Evolutionary conservation across 352 stramenopile genomes (phyloP).

Genomic region (Nothophytophthora sp.): DNA sequence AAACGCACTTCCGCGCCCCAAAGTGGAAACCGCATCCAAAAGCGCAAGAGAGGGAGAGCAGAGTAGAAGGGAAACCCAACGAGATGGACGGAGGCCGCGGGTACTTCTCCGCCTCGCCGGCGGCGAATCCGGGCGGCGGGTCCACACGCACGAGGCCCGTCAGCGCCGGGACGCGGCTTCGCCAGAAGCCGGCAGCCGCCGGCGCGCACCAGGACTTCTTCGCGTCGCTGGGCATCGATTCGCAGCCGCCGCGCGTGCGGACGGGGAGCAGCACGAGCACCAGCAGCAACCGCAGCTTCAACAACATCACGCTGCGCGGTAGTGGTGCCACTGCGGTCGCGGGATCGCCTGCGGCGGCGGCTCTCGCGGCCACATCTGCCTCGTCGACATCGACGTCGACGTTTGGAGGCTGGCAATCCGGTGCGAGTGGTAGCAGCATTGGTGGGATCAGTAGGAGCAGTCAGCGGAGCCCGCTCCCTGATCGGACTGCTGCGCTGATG

Average conservation of each 20-base stretch:
- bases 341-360: too few species aligned
- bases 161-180: constrained; percentile 58
- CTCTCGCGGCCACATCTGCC: constrained; percentile 4
- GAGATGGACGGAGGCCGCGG: constrained; percentile 34
- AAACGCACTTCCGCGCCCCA: background rate
- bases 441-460: background rate
- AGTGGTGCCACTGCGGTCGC: background rate
- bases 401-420: constrained; percentile 1
- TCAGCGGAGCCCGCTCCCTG: background rate
- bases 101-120: constrained; percentile 20
- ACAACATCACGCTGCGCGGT: constrained; percentile 22
- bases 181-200: constrained; percentile 49
- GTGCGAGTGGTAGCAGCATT: background rate
- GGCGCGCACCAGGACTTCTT: constrained; percentile 55
- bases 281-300: constrained; percentile 39
- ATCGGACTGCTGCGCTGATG: too few species aligned
- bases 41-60: background rate
- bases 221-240: constrained; percentile 48
- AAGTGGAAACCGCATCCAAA: constrained; percentile 36
- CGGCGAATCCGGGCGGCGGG: constrained; percentile 1
- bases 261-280: constrained; percentile 22
- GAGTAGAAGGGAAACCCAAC: background rate
- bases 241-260: constrained; percentile 10
- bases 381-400: constrained; percentile 1
- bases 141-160: constrained; percentile 37